Evolutionary conservation across 1,284 basidiomycete species (phyloP).

Genomic region (Tilletiopsis washingtonensis): DNA sequence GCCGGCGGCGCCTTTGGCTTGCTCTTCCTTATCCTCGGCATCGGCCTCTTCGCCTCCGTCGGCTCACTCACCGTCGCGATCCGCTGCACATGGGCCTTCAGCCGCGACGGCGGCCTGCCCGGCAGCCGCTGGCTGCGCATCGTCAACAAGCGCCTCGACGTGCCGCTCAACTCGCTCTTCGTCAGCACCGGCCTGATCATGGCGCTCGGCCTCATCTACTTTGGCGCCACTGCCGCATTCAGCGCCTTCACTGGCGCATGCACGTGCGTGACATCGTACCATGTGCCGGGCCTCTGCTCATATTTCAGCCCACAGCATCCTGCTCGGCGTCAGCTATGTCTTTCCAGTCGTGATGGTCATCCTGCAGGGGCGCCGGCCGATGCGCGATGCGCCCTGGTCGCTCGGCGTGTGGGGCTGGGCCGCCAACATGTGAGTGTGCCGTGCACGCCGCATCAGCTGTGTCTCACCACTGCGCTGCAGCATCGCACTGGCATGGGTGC

Average conservation of each 20-base stretch:
- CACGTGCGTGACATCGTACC: too few species aligned
- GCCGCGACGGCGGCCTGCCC: slow-evolving; percentile 48
- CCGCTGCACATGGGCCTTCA: slow-evolving; percentile 51
- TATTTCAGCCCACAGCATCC: not conserved
- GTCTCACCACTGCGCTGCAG: not conserved
- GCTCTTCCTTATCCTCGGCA: slow-evolving; percentile 51
- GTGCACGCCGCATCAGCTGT: too few species aligned
- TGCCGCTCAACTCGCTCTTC: slow-evolving; percentile 49
- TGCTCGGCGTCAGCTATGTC: slow-evolving; percentile 40
- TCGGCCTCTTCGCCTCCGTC: slow-evolving; percentile 51
- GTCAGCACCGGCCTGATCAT: slow-evolving; percentile 49
- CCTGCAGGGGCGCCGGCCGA: slow-evolving; percentile 41
- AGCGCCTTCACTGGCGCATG: slow-evolving; percentile 34
- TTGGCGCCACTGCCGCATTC: slow-evolving; percentile 30
- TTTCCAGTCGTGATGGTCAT: slow-evolving; percentile 50
- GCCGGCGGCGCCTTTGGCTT: slow-evolving; percentile 50
- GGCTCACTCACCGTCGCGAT: slow-evolving; percentile 51
- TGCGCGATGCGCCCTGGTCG: slow-evolving; percentile 48
- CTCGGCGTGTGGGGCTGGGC: slow-evolving; percentile 48
- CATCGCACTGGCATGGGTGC: slow-evolving; percentile 50
- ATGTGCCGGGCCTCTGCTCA: too few species aligned
- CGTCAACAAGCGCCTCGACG: slow-evolving; percentile 48
- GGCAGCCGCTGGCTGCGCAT: slow-evolving; percentile 44
- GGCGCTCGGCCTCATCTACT: slow-evolving; percentile 48
- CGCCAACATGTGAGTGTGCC: slow-evolving; percentile 32